Conservation (phyloP, 306 rosid genomes). For the Sphenostylis stenocarpa region DNA sequence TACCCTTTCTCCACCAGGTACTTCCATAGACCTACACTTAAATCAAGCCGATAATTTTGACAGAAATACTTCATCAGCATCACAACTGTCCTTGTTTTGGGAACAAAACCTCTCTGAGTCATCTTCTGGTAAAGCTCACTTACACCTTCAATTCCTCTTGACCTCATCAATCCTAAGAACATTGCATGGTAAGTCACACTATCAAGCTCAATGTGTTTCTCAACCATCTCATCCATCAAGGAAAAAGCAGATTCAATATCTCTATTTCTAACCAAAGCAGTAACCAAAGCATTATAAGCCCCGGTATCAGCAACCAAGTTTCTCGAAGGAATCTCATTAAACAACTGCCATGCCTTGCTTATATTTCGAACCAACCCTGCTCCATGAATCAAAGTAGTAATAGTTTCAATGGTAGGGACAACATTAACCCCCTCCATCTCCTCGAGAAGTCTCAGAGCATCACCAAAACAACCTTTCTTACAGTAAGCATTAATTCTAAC, state of each 20-base stretch:
- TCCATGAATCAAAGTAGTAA: conserved; percentile 92
- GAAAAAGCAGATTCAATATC: conserved; percentile 59
- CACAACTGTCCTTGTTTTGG: conserved; percentile 70
- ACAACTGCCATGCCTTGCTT: conserved; percentile 60
- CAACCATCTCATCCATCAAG: conserved; percentile 77
- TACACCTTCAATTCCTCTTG: conserved; percentile 51
- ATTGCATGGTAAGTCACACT: conserved; percentile 70
- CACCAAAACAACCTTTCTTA: conserved; percentile 71
- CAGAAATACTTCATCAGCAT: conserved; percentile 75
- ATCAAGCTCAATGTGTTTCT: conserved; percentile 54
- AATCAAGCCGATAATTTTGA: conserved; percentile 59
- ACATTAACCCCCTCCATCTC: conserved; percentile 66
- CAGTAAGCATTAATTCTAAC: conserved; percentile 82
- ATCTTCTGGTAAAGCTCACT: conserved; percentile 64
- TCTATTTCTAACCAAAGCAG: conserved; percentile 54
- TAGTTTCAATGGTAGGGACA: conserved; percentile 54
- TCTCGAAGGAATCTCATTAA: conserved; percentile 61
- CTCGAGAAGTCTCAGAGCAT: conserved; percentile 71
- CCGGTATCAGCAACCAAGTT: conserved; percentile 62
- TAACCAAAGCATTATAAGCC: conserved; percentile 76
- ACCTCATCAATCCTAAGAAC: conserved; percentile 58
- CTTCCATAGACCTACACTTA: conserved; percentile 68
- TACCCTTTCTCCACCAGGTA: conserved; percentile 69
- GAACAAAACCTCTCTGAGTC: conserved; percentile 61
- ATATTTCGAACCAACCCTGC: conserved; percentile 72